Evolutionary conservation across 331 rosid genomes (phyloP), one percentile per base, ranked within the genome.

Genomic region (Pyrus hybrid): DNA sequence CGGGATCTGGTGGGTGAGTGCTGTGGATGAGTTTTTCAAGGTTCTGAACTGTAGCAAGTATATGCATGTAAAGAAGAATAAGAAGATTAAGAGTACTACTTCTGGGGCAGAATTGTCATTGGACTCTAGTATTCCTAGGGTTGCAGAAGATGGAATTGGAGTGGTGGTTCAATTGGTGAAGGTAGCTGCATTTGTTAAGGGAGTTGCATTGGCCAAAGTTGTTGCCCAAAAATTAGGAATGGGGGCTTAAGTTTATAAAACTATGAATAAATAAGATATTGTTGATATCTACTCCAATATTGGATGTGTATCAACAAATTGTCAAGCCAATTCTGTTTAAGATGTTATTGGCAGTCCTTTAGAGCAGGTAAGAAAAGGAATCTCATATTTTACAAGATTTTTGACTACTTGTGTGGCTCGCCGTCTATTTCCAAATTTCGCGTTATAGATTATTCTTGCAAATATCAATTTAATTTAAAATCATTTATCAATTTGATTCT

Each of bases 1-100:
- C 71, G 35, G 85, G 85, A 83, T 93, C 64, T 93, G 95, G 96
- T 93, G 98, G 98, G 93, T 84, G 67, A 88, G 96, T 81, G 96
- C 92, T 21, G 76, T 78, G 18, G 80, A 75, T 83, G 97, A 89
- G 78, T 89, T 87, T 86, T 81, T 91, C 41, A 86, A 63, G 69
- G 92, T 82, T 32, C 83, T 91, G 63, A 89, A 80, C 76, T 77
- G 92, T 29, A 86, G 91, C 87, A 77, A 68, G 25, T 85, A 81
- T 68, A 80, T 86, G 94, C 94, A 87, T 73, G 89, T 86, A 49
- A 87, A 22, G 25, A 9, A 84, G 86, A 75, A 58, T 21, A 22
- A 83, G 86, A 75, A 85, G 88, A 29, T 8, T 11, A 29, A 30
- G 8, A 68, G 76, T 82, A 22, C 26, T 58, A 21, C 63, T 21